Conservation (phyloP, 805 yeast genomes). For the Myxozyma vanderwaltii region DNA sequence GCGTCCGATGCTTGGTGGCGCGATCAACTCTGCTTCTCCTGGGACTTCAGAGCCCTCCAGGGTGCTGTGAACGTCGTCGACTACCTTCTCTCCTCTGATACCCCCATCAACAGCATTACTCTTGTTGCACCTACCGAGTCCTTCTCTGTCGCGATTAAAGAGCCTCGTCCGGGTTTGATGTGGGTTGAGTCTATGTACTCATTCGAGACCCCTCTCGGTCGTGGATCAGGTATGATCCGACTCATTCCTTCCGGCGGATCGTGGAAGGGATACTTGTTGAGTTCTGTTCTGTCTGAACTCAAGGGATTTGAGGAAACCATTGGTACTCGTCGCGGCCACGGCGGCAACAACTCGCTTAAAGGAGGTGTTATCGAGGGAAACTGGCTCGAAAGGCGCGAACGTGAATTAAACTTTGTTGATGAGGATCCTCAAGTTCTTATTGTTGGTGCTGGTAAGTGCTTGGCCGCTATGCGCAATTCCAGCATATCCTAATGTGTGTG, state of each 20-base stretch:
- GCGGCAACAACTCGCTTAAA: neutral
- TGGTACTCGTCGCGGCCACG: neutral
- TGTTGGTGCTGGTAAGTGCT: slow-evolving; percentile 49
- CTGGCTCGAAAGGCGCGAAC: neutral
- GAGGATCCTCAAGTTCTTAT: slow-evolving; percentile 44
- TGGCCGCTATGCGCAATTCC: no score
- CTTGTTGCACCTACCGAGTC: neutral
- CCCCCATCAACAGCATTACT: neutral
- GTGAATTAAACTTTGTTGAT: slow-evolving; percentile 14
- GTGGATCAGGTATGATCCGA: neutral
- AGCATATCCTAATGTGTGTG: no score
- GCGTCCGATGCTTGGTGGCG: neutral
- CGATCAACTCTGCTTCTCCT: neutral
- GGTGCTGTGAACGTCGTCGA: neutral
- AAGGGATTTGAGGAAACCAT: neutral
- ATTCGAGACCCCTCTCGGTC: neutral
- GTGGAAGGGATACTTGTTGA: neutral
- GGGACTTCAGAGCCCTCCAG: neutral
- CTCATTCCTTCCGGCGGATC: neutral
- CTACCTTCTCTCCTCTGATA: neutral
- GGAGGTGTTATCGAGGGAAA: neutral
- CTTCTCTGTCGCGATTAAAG: neutral
- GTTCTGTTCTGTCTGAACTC: neutral
- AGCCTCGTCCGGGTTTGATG: neutral
- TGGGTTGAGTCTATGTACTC: neutral